Evolutionary conservation across 495 filamentous ascomycete species (phyloP), one percentile per base, ranked within the genome.

Genomic region (Lophiotrema nucula): DNA sequence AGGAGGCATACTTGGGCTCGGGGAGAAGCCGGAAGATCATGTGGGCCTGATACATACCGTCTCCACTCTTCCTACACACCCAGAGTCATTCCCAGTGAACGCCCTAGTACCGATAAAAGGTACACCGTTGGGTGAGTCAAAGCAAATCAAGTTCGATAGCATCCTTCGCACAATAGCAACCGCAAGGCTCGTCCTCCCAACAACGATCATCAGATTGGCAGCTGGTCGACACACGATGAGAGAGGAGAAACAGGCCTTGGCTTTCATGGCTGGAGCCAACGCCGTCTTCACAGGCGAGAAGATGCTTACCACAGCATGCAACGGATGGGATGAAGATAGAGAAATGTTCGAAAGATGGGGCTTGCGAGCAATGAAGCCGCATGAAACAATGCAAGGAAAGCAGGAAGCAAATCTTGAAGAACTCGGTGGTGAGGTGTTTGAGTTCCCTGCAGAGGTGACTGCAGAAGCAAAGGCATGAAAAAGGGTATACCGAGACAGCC

Each of bases 271-370:
- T 0, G 89, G 89, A 23, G 89, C 89, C 0, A 95, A 95, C 68
- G 89, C 89, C 12, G 81, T 95, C 6, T 95, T 95, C 70, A 95
- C 89, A 0, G 89, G 89, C 18, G 89, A 95, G 74, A 92, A 89
- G 79, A 92, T 95, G 89, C 66, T 92, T 75, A 95, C 89, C 16
- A 92, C 89, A 0, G 86, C 87, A 52, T 92, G 88, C 68, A 90
- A 85, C 59, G 89, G 89, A 3, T 95, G 88, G 87, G 89, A 90
- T 59, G 88, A 91, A 72, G 89, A 95, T 62, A 83, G 80, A 47
- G 81, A 56, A 6, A 87, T 92, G 82, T 90, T 95, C 72, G 82
- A 85, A 8, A 76, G 77, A 44, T 92, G 86, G 86, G 89, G 89
- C 8, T 72, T 90, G 64, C 74, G 78, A 60, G 86, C 88, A 31